phyloP scores from a whole-genome alignment of 805 yeast species.

The Saccharomycopsis fodiens region DNA sequence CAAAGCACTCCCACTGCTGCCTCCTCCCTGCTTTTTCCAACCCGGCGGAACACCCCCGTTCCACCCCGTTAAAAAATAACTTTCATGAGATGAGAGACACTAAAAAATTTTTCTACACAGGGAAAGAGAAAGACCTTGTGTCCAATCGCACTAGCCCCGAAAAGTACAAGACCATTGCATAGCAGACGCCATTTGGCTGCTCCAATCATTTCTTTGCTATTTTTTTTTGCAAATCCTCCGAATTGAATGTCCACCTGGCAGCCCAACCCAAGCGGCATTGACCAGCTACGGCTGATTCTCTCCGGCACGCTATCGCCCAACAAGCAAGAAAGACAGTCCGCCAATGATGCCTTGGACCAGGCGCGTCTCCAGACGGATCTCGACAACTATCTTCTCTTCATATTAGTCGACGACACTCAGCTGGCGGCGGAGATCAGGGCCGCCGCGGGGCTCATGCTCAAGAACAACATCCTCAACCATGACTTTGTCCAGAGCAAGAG shows the following conservation, averaged over 20 bases:
- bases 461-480: conserved; percentile 55
- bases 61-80: too few species aligned
- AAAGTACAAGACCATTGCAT: too few species aligned
- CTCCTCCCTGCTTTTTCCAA: too few species aligned
- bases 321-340: conserved; percentile 47
- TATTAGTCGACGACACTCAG: conserved; percentile 50
- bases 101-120: too few species aligned
- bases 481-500: conserved; percentile 23
- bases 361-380: conserved; percentile 72
- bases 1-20: too few species aligned
- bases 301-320: conserved; percentile 63
- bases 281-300: conserved; percentile 35
- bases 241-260: conserved; percentile 13
- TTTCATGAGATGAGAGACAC: too few species aligned
- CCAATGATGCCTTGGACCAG: conserved; percentile 63
- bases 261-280: conserved; percentile 11
- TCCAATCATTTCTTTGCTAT: too few species aligned
- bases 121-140: too few species aligned
- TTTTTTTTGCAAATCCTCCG: too few species aligned
- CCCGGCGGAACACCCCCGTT: too few species aligned
- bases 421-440: conserved; percentile 59
- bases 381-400: conserved; percentile 68
- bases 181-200: too few species aligned
- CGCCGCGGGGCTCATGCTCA: conserved; percentile 80
- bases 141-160: too few species aligned